Conservation (phyloP, 2,329 filamentous ascomycete genomes). For the Dactylellina drechsleri region DNA sequence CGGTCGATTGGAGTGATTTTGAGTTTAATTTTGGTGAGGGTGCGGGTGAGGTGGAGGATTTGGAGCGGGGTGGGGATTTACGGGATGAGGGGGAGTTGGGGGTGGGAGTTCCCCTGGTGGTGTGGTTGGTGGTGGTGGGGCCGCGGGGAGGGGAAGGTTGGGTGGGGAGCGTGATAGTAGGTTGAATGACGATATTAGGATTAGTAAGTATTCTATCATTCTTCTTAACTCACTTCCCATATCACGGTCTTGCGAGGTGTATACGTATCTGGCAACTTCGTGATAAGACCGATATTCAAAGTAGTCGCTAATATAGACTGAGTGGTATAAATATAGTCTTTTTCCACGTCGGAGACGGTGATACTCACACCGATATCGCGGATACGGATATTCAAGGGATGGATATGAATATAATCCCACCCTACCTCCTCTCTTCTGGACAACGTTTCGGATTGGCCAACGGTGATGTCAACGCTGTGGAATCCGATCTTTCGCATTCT, state of each 20-base stretch:
- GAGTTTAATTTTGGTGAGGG: neutral
- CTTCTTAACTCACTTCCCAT: too few relatives aligned
- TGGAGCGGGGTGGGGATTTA: neutral
- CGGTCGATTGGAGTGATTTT: slow-evolving; percentile 6
- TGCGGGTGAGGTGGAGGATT: neutral
- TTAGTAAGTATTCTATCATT: too few relatives aligned
- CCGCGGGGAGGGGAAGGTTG: neutral
- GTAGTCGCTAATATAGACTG: too few relatives aligned
- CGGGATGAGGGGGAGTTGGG: neutral
- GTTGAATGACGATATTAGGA: too few relatives aligned
- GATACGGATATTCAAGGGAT: too few relatives aligned
- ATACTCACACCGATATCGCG: too few relatives aligned
- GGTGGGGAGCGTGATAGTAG: too few relatives aligned
- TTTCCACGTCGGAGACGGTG: too few relatives aligned
- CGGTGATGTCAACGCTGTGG: neutral
- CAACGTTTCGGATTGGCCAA: slow-evolving; percentile 1
- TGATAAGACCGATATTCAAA: too few relatives aligned
- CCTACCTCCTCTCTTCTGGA: neutral
- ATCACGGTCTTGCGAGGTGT: too few relatives aligned
- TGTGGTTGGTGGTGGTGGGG: neutral
- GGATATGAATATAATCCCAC: neutral
- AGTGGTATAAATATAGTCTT: too few relatives aligned
- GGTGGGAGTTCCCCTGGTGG: neutral
- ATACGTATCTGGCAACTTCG: too few relatives aligned
- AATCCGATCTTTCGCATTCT: slow-evolving; percentile 9